Percentiles rank a stretch among this genome's conserved stretches.
Conservation (phyloP, 1,284 basidiomycete species). For the Pseudozyma tsukubaensis region DNA sequence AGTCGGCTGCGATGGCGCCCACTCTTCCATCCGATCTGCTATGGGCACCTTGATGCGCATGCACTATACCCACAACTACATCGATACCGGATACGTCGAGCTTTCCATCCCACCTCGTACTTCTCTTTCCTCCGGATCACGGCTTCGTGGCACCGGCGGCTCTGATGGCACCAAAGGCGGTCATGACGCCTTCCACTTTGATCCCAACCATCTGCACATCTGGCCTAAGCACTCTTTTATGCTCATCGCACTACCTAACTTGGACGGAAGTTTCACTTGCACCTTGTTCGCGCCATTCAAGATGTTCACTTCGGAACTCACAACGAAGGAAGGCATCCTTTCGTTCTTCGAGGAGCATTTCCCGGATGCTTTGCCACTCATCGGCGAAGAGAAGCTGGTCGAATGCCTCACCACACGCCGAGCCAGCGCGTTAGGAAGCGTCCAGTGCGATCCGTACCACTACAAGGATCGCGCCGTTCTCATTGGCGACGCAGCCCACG, state of each 20-base stretch:
- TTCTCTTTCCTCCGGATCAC: slow-evolving; percentile 70
- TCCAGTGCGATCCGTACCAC: slow-evolving; percentile 89
- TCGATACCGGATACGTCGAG: slow-evolving; percentile 94
- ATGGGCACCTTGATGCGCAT: slow-evolving; percentile 72
- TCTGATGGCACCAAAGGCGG: slow-evolving; percentile 29
- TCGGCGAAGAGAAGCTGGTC: slow-evolving; percentile 82
- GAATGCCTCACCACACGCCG: slow-evolving; percentile 84
- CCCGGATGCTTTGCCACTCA: slow-evolving; percentile 83
- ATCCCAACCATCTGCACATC: slow-evolving; percentile 96
- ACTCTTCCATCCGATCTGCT: slow-evolving; percentile 68
- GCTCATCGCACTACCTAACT: slow-evolving; percentile 92
- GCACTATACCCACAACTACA: slow-evolving; percentile 93
- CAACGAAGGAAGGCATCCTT: slow-evolving; percentile 72
- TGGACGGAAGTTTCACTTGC: slow-evolving; percentile 72
- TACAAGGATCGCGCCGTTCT: slow-evolving; percentile 88
- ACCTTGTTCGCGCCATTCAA: slow-evolving; percentile 90
- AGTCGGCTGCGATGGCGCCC: slow-evolving; percentile 55
- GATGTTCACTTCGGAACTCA: slow-evolving; percentile 75
- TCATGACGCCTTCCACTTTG: slow-evolving; percentile 77
- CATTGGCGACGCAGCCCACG: slow-evolving; percentile 93
- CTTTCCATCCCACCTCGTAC: slow-evolving; percentile 87
- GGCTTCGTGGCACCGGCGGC: slow-evolving; percentile 71
- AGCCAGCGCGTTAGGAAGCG: slow-evolving; percentile 87
- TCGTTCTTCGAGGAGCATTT: slow-evolving; percentile 87
- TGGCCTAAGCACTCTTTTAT: slow-evolving; percentile 99